phyloP scores from a whole-genome alignment of 2,329 filamentous ascomycete genomes.

The Aspergillus sojae region DNA sequence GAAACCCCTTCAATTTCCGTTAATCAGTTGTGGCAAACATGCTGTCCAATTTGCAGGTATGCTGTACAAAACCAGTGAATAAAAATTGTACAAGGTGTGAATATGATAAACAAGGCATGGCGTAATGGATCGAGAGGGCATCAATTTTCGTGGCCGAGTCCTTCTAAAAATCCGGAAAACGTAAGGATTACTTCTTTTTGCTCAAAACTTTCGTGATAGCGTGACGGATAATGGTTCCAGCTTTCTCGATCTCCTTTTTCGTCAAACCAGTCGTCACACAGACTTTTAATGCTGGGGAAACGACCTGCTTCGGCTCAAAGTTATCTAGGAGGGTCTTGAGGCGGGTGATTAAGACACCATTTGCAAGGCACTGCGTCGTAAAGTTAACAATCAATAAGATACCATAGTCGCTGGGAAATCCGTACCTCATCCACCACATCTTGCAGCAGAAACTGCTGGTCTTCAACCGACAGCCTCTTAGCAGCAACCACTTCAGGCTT shows the following conservation, averaged over 20 bases:
- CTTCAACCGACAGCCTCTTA: constrained; percentile 67
- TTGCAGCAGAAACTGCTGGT: constrained; percentile 82
- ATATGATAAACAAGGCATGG: constrained; percentile 1
- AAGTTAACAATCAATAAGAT: neutral
- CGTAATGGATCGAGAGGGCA: constrained; percentile 8
- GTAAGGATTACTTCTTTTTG: constrained; percentile 47
- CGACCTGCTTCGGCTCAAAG: constrained; percentile 67
- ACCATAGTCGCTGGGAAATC: constrained; percentile 9
- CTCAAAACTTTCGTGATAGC: constrained; percentile 91
- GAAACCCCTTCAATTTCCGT: neutral
- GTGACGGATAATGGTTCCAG: constrained; percentile 82
- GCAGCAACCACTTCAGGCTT: constrained; percentile 79
- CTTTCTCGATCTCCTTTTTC: constrained; percentile 95
- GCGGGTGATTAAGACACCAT: constrained; percentile 85
- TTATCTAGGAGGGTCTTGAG: constrained; percentile 76
- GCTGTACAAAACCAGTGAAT: constrained; percentile 18
- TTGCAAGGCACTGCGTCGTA: constrained; percentile 68
- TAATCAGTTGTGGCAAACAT: neutral
- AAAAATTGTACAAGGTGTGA: constrained; percentile 12
- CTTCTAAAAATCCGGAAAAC: constrained; percentile 12
- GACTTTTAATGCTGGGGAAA: constrained; percentile 82
- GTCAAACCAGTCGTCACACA: constrained; percentile 85
- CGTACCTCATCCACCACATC: constrained; percentile 95
- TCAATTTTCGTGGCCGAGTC: constrained; percentile 25
- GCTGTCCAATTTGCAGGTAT: constrained; percentile 4